phyloP scores from a whole-genome alignment of 169 alveolate genomes.

The Cryptosporidium sp. region DNA sequence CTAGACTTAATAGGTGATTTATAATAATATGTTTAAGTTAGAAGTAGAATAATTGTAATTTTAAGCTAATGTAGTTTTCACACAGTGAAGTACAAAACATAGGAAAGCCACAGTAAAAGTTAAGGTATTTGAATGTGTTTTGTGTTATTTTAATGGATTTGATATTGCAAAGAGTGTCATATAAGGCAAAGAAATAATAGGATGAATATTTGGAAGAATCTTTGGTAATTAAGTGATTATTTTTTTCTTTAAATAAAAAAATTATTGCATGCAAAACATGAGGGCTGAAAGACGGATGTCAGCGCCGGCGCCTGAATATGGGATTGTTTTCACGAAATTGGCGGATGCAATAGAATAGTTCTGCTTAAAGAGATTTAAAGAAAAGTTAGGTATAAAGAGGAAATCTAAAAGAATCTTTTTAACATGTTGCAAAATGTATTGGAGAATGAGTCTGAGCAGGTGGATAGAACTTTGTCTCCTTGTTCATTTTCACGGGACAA shows the following conservation, averaged over 20 bases:
- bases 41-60: too few species aligned
- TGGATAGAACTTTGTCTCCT: neutral
- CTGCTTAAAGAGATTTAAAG: neutral
- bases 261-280: neutral
- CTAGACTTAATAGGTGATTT: too few species aligned
- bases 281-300: neutral
- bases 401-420: neutral
- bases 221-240: neutral
- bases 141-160: too few species aligned
- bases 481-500: neutral
- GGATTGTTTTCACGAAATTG: neutral
- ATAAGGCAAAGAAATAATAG: neutral
- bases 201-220: neutral
- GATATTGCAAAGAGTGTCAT: too few species aligned
- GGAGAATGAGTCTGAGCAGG: neutral
- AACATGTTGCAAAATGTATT: constrained; percentile 4
- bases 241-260: neutral
- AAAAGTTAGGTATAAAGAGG: neutral
- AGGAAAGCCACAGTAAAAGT: too few species aligned
- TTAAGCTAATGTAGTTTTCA: neutral
- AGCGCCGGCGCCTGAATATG: constrained; percentile 8
- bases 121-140: neutral
- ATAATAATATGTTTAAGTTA: too few species aligned
- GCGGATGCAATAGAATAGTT: constrained; percentile 2
- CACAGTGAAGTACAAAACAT: neutral